Base-by-base conservation (phyloP, 257 asterid genomes). In the Lithospermum erythrorhizon region DNA sequence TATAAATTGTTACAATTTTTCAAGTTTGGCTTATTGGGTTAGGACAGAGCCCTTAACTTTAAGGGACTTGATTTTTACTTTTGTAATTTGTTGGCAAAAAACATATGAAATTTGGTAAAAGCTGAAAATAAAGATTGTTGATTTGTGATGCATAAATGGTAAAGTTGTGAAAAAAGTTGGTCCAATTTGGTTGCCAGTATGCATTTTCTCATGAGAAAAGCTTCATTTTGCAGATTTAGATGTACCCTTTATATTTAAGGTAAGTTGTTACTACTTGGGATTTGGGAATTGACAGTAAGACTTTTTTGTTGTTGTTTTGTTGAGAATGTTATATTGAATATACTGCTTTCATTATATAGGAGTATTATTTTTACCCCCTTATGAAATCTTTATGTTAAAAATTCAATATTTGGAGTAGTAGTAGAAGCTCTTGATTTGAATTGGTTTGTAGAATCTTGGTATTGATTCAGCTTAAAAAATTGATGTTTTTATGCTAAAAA, bases 141-240 rank as follows among this genome's bases (percentile, higher is more conserved):
- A 41, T 41, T 14, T 35, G 49, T 11, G 49, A 11, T 6, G 9
- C 4, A 10, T 32, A 41, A 41, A 37, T 32, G 9, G 45, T 32
- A 13, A 41, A 41, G 49, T 41, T 41, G 49, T 41, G 49, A 41
- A 41, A 41, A 41, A 35, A 13, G 17, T 41, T 11, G 49, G 49
- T 41, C 17, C 49, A 11, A 41, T 41, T 41, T 41, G 49, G 49
- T 18, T 41, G 49, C 13, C 86, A 19, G 74, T 70, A 63, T 73
- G 81, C 78, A 63, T 66, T 67, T 73, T 70, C 69, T 78, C 77
- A 61, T 59, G 71, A 72, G 73, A 69, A 61, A 75, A 69, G 79
- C 83, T 87, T 81, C 72, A 82, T 85, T 87, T 71, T 79, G 82
- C 83, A 77, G 70, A 74, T 87, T 83, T 85, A 90, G 86, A 86